These are phyloP conservation scores for Elsinoe ampelina DNA, from an alignment of 2,329 filamentous ascomycete species.

Conservation along the genomic window DNA sequence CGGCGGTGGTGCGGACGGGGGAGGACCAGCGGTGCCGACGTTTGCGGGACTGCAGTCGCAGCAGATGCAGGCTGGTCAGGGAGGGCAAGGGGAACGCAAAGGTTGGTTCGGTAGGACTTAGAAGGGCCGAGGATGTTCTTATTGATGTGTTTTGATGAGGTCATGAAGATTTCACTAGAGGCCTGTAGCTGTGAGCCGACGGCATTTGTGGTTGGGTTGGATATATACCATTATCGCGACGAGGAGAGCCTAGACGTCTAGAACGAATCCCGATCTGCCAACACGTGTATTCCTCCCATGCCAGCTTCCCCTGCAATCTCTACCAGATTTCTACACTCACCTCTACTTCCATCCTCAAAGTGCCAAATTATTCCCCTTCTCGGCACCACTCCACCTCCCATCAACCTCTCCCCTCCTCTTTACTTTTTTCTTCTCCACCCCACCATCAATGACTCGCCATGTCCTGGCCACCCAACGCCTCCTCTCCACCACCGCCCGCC, in stretches of 20 bases:
- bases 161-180: neutral
- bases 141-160: neutral
- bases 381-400: neutral
- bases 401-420: neutral
- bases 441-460: neutral
- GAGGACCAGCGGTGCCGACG: constrained; percentile 32
- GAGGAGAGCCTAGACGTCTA: neutral
- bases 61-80: constrained; percentile 33
- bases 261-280: neutral
- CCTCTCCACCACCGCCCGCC: constrained; percentile 46
- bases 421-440: too few relatives aligned
- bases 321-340: too few relatives aligned
- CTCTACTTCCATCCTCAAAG: too few relatives aligned
- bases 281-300: too few relatives aligned
- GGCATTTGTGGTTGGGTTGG: neutral
- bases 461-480: constrained; percentile 33
- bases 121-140: neutral
- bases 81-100: constrained; percentile 14
- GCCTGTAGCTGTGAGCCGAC: neutral
- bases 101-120: constrained; percentile 14
- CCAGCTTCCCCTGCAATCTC: too few relatives aligned
- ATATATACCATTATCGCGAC: neutral
- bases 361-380: too few relatives aligned
- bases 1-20: constrained; percentile 36
- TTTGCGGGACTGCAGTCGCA: constrained; percentile 42